Percentiles rank a stretch among this genome's conserved stretches.
These are phyloP conservation scores for Xylaria venustula DNA, from an alignment of 495 filamentous ascomycete genomes.

Conservation along the genomic window DNA sequence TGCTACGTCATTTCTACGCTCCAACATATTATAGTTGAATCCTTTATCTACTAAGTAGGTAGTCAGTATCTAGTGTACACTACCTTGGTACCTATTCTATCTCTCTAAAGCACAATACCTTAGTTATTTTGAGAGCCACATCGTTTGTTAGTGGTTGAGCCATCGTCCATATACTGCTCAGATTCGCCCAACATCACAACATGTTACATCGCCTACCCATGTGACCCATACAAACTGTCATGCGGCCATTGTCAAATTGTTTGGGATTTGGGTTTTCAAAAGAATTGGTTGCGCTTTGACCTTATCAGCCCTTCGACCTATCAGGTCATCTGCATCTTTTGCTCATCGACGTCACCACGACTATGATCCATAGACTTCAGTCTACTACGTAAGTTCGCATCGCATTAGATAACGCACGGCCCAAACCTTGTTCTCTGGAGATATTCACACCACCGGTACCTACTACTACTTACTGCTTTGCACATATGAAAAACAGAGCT, in stretches of 20 bases:
- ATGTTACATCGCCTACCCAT: not conserved
- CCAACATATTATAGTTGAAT: not conserved
- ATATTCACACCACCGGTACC: too few relatives aligned
- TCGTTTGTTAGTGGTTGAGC: too few relatives aligned
- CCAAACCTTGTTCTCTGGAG: not conserved
- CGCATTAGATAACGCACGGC: not conserved
- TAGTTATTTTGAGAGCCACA: too few relatives aligned
- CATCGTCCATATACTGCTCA: not conserved
- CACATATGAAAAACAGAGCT: too few relatives aligned
- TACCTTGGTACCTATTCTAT: not conserved
- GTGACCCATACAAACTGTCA: not conserved
- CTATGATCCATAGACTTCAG: not conserved
- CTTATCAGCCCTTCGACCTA: not conserved
- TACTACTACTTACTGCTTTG: too few relatives aligned
- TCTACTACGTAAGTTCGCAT: too few relatives aligned
- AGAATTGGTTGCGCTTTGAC: not conserved
- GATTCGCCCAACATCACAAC: not conserved
- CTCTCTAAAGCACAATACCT: not conserved
- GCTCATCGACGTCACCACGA: slow-evolving; percentile 2
- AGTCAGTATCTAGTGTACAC: not conserved
- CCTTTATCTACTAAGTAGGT: not conserved
- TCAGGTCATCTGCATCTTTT: not conserved
- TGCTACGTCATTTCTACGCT: not conserved
- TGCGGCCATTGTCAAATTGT: not conserved
- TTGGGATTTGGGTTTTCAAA: not conserved